phyloP scores from a whole-genome alignment of 352 stramenopile species.

The Sclerospora graminicola region DNA sequence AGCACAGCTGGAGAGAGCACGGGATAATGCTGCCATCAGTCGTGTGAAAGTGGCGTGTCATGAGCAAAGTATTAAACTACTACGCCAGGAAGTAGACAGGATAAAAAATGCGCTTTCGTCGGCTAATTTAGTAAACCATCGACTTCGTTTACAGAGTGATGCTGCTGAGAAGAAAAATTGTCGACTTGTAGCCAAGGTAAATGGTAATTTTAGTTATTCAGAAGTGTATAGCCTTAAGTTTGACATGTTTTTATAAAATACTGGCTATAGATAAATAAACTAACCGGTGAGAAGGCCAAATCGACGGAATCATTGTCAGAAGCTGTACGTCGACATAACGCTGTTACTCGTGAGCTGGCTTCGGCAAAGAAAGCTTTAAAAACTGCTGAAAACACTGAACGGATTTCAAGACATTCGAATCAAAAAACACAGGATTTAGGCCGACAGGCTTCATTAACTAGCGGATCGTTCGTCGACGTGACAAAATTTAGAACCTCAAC shows the following conservation, averaged over 20 bases:
- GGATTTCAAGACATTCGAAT: not conserved
- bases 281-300: conserved; percentile 29
- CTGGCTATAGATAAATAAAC: conserved; percentile 36
- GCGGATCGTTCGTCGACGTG: not conserved
- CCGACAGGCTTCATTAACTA: not conserved
- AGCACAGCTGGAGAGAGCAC: conserved; percentile 25
- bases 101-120: conserved; percentile 16
- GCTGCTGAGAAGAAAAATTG: conserved; percentile 27
- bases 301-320: conserved; percentile 23
- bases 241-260: not conserved
- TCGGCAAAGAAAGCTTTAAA: conserved; percentile 10
- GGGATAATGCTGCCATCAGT: conserved; percentile 20
- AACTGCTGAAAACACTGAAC: not conserved
- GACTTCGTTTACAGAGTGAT: conserved; percentile 19
- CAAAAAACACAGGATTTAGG: not conserved
- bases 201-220: not conserved
- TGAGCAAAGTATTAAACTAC: conserved; percentile 14
- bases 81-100: conserved; percentile 26
- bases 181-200: conserved; percentile 40
- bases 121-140: conserved; percentile 22
- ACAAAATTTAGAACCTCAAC: not conserved
- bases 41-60: conserved; percentile 24
- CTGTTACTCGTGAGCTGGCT: conserved; percentile 31
- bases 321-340: conserved; percentile 35
- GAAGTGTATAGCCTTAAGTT: no score